Evolutionary conservation across 2,329 filamentous ascomycete genomes (phyloP), one percentile per base, ranked within the genome.

Genomic region (Fusarium concolor): DNA sequence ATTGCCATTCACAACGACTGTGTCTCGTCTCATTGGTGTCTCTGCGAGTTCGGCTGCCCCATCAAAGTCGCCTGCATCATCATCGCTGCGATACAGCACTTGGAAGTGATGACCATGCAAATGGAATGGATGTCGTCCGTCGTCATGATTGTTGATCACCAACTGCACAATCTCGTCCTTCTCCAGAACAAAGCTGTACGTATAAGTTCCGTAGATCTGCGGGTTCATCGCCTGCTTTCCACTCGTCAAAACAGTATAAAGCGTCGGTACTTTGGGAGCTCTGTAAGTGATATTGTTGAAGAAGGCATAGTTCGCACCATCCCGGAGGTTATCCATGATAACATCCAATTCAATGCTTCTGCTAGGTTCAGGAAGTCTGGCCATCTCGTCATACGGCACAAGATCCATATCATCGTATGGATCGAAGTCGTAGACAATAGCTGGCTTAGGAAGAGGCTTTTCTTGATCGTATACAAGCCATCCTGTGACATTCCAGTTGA

Each of bases 221-320:
- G 88, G 81, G 63, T 92, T 83, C 3, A 82, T 83, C 15, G 88
- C 86, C 18, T 84, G 79, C 50, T 92, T 79, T 17, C 87, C 88
- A 2, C 88, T 79, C 0, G 87, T 88, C 5, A 96, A 82, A 2
- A 86, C 92, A 1, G 91, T 93, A 82, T 94, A 96, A 0, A 97
- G 83, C 0, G 90, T 89, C 0, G 93, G 94, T 0, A 96, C 93
- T 76, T 92, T 92, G 47, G 92, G 92, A 0, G 80, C 56, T 5
- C 86, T 85, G 76, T 94, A 97, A 29, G 91, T 93, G 66, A 93
- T 87, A 77, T 92, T 89, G 82, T 95, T 94, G 80, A 92, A 87
- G 79, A 90, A 89, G 62, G 88, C 89, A 57, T 83, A 83, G 75
- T 83, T 84, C 49, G 85, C 85, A 7, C 90, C 90, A 61, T 92